phyloP scores from a whole-genome alignment of 305 asterid species.

The Solanum aculeatissimum region DNA sequence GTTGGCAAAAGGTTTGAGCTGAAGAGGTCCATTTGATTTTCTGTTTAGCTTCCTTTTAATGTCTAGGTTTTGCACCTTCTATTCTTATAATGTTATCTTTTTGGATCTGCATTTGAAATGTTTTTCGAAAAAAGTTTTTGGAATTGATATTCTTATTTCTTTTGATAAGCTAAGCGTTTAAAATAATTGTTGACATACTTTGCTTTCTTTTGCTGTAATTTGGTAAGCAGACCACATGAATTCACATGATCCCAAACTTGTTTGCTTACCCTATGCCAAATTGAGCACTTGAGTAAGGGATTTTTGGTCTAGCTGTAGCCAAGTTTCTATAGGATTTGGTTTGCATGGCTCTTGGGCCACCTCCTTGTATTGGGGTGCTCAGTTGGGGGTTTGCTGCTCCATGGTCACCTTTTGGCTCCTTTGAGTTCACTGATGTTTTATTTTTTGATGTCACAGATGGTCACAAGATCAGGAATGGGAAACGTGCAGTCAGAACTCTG shows the following conservation, averaged over 20 bases:
- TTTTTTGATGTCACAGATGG: constrained; percentile 13
- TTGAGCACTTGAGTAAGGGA: not conserved
- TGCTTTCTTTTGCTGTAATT: not conserved
- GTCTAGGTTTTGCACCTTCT: not conserved
- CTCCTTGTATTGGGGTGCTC: not conserved
- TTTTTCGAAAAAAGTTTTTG: not conserved
- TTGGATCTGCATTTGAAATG: not conserved
- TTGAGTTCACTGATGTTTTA: not conserved
- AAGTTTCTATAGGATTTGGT: not conserved
- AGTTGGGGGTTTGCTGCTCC: not conserved
- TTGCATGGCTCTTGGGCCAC: not conserved
- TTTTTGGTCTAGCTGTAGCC: not conserved
- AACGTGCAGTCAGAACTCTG: constrained; percentile 6
- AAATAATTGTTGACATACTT: not conserved
- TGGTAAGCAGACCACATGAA: not conserved
- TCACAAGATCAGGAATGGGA: constrained; percentile 17
- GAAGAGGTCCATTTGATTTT: not conserved
- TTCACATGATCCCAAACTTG: not conserved
- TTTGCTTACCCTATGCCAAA: not conserved
- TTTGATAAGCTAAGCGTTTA: not conserved
- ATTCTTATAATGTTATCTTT: not conserved
- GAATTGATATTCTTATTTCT: not conserved
- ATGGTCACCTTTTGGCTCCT: not conserved
- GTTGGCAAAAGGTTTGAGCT: not conserved
- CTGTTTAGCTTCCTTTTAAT: not conserved